Evolutionary conservation across 164 flowering plant species (phyloP).

Genomic region (Hamamelis virginiana): DNA sequence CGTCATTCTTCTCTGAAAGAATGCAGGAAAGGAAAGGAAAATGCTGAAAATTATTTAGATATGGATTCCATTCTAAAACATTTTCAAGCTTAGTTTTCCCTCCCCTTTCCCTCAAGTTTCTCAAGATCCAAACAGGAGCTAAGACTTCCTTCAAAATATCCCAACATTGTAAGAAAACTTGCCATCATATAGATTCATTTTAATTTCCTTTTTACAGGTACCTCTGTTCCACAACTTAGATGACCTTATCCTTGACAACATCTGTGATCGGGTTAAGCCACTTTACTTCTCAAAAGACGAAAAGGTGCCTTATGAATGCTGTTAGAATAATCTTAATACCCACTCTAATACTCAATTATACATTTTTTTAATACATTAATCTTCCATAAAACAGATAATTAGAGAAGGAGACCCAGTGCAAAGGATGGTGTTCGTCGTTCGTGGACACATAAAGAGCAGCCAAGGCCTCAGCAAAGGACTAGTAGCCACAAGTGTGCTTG

Average conservation of each 20-base stretch:
- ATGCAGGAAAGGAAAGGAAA: too few relatives aligned
- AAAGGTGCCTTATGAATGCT: slow-evolving; percentile 49
- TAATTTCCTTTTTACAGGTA: slow-evolving; percentile 39
- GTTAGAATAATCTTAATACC: neutral
- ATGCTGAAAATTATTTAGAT: too few relatives aligned
- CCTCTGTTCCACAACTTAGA: slow-evolving; percentile 85
- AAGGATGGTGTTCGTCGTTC: slow-evolving; percentile 73
- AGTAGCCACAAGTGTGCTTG: slow-evolving; percentile 67
- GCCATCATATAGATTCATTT: neutral
- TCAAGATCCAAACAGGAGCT: too few relatives aligned
- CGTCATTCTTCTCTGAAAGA: too few relatives aligned
- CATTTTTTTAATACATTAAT: neutral
- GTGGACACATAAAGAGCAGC: slow-evolving; percentile 64
- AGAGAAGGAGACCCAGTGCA: slow-evolving; percentile 95
- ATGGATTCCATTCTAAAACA: too few relatives aligned
- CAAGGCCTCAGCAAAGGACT: slow-evolving; percentile 80
- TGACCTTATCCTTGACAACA: slow-evolving; percentile 88
- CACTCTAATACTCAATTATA: neutral
- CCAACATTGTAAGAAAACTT: too few relatives aligned
- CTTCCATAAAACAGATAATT: slow-evolving; percentile 51
- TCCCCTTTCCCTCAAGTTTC: too few relatives aligned
- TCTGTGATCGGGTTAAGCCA: slow-evolving; percentile 83
- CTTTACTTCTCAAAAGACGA: slow-evolving; percentile 81
- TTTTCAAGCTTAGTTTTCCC: too few relatives aligned
- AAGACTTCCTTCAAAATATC: too few relatives aligned